Evolutionary conservation across 1,139 yeast genomes (phyloP).

Genomic region (Debaryomycetaceae sp.): DNA sequence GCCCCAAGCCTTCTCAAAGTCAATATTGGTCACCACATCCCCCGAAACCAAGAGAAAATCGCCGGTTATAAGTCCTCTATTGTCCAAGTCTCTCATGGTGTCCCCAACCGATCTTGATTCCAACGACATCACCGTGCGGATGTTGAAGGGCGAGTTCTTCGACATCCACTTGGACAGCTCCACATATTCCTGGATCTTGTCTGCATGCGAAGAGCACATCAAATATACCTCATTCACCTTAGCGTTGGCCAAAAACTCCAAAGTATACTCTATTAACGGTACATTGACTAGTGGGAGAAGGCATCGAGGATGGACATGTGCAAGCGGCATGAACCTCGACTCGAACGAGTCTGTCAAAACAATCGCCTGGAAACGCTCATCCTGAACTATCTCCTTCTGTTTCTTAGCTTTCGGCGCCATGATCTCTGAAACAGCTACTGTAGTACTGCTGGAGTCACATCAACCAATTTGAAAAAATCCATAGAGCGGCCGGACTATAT

Average conservation of each 20-base stretch:
- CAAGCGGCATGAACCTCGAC: slow-evolving; percentile 87
- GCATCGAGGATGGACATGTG: slow-evolving; percentile 83
- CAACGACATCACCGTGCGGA: slow-evolving; percentile 76
- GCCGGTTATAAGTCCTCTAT: slow-evolving; percentile 81
- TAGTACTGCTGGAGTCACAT: too few relatives aligned
- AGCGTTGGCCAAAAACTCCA: slow-evolving; percentile 89
- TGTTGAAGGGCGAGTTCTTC: slow-evolving; percentile 72
- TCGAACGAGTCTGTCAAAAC: slow-evolving; percentile 92
- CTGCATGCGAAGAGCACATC: slow-evolving; percentile 89
- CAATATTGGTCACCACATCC: slow-evolving; percentile 89
- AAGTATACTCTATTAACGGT: slow-evolving; percentile 90
- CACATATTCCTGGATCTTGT: slow-evolving; percentile 77
- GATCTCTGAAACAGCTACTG: not conserved
- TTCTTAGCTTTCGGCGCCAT: slow-evolving; percentile 51
- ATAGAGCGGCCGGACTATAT: too few relatives aligned
- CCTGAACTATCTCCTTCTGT: slow-evolving; percentile 57
- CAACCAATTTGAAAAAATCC: too few relatives aligned
- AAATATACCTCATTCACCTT: slow-evolving; percentile 87
- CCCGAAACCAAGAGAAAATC: slow-evolving; percentile 91
- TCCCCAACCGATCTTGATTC: slow-evolving; percentile 94
- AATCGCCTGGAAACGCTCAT: slow-evolving; percentile 84
- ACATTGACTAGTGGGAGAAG: slow-evolving; percentile 87
- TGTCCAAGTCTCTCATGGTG: slow-evolving; percentile 93
- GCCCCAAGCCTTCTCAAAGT: slow-evolving; percentile 67
- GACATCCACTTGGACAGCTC: slow-evolving; percentile 78